Evolutionary conservation across 345 rosid genomes (phyloP).

Genomic region (Chamaenerion angustifolium): DNA sequence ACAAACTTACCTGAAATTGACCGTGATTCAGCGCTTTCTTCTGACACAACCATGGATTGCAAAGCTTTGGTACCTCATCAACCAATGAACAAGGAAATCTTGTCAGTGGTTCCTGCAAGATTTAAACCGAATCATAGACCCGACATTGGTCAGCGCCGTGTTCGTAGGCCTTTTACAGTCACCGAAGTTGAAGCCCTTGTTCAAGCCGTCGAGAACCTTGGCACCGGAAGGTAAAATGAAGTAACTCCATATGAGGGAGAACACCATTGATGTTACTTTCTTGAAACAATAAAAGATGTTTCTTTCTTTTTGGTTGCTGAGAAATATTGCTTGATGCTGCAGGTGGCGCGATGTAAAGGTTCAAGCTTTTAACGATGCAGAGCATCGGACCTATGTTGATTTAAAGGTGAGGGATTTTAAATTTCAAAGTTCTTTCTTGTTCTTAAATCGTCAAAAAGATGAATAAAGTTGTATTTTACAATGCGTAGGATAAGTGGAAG

Average conservation of each 20-base stretch:
- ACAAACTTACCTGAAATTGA: constrained; percentile 49
- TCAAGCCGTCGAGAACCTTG: constrained; percentile 95
- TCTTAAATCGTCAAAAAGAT: no score
- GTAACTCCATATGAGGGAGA: not conserved
- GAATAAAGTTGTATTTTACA: not conserved
- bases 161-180: constrained; percentile 95
- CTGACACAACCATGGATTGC: constrained; percentile 30
- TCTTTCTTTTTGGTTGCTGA: not conserved
- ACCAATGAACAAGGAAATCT: constrained; percentile 46
- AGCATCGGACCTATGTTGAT: constrained; percentile 95
- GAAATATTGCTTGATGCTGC: not conserved
- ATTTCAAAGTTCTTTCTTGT: no score
- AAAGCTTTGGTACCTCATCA: constrained; percentile 58
- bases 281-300: no score
- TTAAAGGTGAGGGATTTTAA: constrained; percentile 45
- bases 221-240: constrained; percentile 80
- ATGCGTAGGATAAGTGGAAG: constrained; percentile 94
- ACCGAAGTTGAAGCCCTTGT: constrained; percentile 94
- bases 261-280: no score
- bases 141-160: constrained; percentile 76
- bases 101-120: constrained; percentile 44
- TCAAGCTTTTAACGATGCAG: constrained; percentile 79
- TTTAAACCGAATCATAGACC: constrained; percentile 49
- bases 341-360: constrained; percentile 98
- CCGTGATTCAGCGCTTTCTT: constrained; percentile 59